A percentile compares a stretch with the other conserved stretches of the same genome.
These are phyloP conservation scores for Fusarium sp. DNA, from an alignment of 2,329 filamentous ascomycete species.

Conservation along the genomic window DNA sequence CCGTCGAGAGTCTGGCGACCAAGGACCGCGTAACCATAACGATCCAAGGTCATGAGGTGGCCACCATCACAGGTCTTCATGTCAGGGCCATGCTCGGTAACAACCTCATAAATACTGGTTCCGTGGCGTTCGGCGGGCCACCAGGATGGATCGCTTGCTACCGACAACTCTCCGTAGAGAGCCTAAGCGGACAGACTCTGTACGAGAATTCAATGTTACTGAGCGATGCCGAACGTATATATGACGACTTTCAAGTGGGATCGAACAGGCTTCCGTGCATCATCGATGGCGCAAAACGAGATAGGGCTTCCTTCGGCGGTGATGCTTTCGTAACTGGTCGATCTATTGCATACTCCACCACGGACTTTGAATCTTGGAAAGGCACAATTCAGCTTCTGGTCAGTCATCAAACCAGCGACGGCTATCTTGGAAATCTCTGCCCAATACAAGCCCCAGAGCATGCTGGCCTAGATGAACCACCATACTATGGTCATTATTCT, in stretches of 20 bases:
- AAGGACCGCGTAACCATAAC: background rate
- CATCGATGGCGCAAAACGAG: background rate
- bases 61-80: fast-evolving
- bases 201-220: fast-evolving
- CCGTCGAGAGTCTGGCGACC: fast-evolving
- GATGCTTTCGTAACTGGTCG: background rate
- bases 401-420: background rate
- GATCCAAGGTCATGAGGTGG: background rate
- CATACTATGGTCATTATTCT: background rate
- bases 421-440: slow-evolving; percentile 1
- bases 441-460: slow-evolving; percentile 7
- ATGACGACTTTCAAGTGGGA: background rate
- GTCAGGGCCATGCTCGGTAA: slow-evolving; percentile 6
- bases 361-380: background rate
- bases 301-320: background rate
- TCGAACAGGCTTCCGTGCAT: background rate
- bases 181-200: fast-evolving
- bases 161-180: background rate
- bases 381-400: background rate
- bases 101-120: background rate
- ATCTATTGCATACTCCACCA: slow-evolving; percentile 1
- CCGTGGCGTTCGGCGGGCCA: background rate
- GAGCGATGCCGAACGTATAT: fast-evolving
- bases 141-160: background rate
- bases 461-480: background rate